A percentile compares a stretch with the other conserved stretches of the same genome.
Evolutionary conservation across 106 monocot species (phyloP).

Genomic region (Gastrodia elata): DNA sequence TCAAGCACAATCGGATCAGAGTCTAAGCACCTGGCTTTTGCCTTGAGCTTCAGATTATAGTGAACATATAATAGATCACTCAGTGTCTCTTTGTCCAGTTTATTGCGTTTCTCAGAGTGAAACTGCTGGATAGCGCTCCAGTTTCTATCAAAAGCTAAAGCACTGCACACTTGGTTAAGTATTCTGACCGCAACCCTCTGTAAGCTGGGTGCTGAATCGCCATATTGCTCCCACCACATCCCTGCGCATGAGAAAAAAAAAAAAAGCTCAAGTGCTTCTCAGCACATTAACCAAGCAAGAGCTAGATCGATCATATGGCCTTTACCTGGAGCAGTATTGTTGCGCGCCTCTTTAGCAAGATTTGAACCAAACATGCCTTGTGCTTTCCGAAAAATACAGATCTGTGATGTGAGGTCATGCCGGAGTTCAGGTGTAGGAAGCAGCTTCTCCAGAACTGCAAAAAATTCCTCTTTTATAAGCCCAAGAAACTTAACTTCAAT

Average conservation of each 20-base stretch:
- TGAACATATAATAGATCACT: constrained; percentile 79
- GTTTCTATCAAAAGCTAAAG: constrained; percentile 43
- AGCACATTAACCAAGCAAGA: background rate
- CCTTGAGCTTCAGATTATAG: constrained; percentile 72
- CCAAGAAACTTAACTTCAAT: constrained; percentile 85
- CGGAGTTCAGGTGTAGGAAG: constrained; percentile 55
- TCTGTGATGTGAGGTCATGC: constrained; percentile 65
- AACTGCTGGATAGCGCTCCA: constrained; percentile 49
- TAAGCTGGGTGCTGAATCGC: constrained; percentile 77
- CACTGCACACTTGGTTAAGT: constrained; percentile 84
- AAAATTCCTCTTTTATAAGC: constrained; percentile 67
- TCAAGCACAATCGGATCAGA: constrained; percentile 60
- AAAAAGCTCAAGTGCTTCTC: background rate
- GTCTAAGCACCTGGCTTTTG: constrained; percentile 33
- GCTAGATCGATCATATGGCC: background rate
- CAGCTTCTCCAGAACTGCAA: constrained; percentile 68
- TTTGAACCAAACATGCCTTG: constrained; percentile 93
- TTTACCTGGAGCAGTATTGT: constrained; percentile 60
- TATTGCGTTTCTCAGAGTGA: constrained; percentile 75
- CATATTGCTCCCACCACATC: constrained; percentile 99
- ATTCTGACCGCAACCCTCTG: constrained; percentile 77
- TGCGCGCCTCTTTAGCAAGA: constrained; percentile 79
- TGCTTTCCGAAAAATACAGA: constrained; percentile 66
- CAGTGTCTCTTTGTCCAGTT: constrained; percentile 67
- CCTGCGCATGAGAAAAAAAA: constrained; percentile 21